Evolutionary conservation across 495 filamentous ascomycete genomes (phyloP).

Genomic region (Mytilinidion resinicola): DNA sequence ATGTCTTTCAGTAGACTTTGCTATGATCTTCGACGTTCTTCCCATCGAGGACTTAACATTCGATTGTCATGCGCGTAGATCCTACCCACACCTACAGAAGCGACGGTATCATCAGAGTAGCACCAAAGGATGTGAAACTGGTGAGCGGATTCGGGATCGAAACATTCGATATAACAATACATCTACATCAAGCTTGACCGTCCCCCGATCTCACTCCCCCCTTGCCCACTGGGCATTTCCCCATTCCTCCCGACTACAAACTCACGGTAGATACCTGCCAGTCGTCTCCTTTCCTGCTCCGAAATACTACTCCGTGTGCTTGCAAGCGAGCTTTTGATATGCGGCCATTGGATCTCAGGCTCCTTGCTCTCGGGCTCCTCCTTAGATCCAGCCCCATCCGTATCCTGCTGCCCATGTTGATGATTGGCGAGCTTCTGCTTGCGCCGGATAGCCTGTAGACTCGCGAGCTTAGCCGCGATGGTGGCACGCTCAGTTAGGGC

Average conservation of each 20-base stretch:
- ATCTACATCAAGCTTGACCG: slow-evolving; percentile 81
- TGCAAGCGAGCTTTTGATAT: slow-evolving; percentile 68
- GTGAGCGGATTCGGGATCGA: too few relatives aligned
- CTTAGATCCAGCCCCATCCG: slow-evolving; percentile 23
- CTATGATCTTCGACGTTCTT: too few relatives aligned
- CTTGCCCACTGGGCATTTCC: slow-evolving; percentile 89
- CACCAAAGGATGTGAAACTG: too few relatives aligned
- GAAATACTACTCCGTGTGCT: slow-evolving; percentile 82
- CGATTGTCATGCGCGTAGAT: too few relatives aligned
- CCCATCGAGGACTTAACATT: too few relatives aligned
- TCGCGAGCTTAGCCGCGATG: slow-evolving; percentile 66
- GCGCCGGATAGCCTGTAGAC: slow-evolving; percentile 61
- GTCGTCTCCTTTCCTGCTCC: slow-evolving; percentile 60
- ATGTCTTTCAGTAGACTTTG: too few relatives aligned
- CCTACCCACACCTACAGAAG: too few relatives aligned
- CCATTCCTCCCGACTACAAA: slow-evolving; percentile 88
- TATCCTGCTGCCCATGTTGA: slow-evolving; percentile 6
- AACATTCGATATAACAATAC: too few relatives aligned
- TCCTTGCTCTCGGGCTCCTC: slow-evolving; percentile 48
- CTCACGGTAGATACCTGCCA: slow-evolving; percentile 80
- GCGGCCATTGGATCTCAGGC: slow-evolving; percentile 80
- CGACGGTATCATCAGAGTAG: too few relatives aligned
- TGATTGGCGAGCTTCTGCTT: slow-evolving; percentile 43
- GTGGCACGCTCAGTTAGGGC: slow-evolving; percentile 59
- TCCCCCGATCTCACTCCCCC: slow-evolving; percentile 82